Percentiles rank a stretch among this genome's conserved stretches.
These are phyloP conservation scores for Zygosaccharomyces pseudobailii DNA, from an alignment of 1,139 yeast species.

Conservation along the genomic window DNA sequence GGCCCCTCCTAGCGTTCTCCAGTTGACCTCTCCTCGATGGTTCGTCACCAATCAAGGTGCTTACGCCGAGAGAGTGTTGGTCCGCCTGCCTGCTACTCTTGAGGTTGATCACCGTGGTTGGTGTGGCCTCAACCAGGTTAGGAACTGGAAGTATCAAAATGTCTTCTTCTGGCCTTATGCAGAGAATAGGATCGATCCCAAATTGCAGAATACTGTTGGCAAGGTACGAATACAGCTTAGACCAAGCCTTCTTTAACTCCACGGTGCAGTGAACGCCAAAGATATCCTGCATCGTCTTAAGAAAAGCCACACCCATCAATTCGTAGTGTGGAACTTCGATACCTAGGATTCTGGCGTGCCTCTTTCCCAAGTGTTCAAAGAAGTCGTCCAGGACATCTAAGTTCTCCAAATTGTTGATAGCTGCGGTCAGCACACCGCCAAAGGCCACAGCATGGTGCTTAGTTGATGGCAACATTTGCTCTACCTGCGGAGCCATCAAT, in stretches of 20 bases:
- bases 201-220: conserved; percentile 62
- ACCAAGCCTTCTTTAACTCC: conserved; percentile 63
- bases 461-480: conserved; percentile 57
- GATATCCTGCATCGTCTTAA: conserved; percentile 70
- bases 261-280: conserved; percentile 46
- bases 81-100: neutral
- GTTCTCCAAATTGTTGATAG: conserved; percentile 45
- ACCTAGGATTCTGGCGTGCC: conserved; percentile 71
- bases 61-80: neutral
- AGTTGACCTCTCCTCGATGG: neutral
- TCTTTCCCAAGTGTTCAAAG: conserved; percentile 60
- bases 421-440: conserved; percentile 72
- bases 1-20: neutral
- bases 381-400: conserved; percentile 52
- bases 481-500: conserved; percentile 49
- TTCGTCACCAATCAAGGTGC: neutral
- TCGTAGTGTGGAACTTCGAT: conserved; percentile 71
- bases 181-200: conserved; percentile 55
- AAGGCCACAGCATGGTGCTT: conserved; percentile 71
- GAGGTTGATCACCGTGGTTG: conserved; percentile 6
- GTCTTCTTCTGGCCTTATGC: conserved; percentile 8
- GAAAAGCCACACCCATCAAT: conserved; percentile 72
- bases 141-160: conserved; percentile 11
- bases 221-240: conserved; percentile 48
- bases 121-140: conserved; percentile 10